Base-by-base conservation (phyloP, 2,329 filamentous ascomycete genomes). In the Colletotrichum neosansevieriae region DNA sequence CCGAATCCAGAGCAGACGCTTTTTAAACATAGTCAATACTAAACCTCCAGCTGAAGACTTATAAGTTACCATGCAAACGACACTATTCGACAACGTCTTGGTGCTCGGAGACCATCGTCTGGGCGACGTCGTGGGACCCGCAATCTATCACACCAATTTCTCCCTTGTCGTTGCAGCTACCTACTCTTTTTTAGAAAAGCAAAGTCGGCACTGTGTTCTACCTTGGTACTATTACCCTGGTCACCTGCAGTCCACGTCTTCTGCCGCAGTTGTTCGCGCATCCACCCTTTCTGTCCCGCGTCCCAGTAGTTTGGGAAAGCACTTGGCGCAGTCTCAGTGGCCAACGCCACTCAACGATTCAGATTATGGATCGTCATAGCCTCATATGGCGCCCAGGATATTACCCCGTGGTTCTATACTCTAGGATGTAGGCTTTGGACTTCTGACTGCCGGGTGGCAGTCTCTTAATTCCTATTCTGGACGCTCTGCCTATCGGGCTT, bases 291-390 rank as follows among this genome's bases (percentile, higher is more conserved):
- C 36, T 13, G 19, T 34, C 15, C 17, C 60, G 19, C 42, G 24
- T 63, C 38, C 61, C 61, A 32, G 32, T 66, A 13, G 36, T 47
- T 19, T 58, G 54, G 38, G 19, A 40, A 24, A 34, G 24, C 40
- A 59, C 3, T 19, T 40, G 32, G 13, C 19, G 54, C 53, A 17
- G 54, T n/a, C 21, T 6, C 34, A 56, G 15, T 34, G 40, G 49
- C 11, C 50, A 59, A 47, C 63, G 62, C 62, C 66, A 69, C 40
- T 50, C 29, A 21, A 40, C 17, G 36, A 9, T 15, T 56, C 2
- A 47, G 15, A 67, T 7, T 49, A 49, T 56, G 44, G 47, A 32
- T 62, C 17, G 17, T 19, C 24, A 40, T 42, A 61, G 40, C 15
- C 62, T 54, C 29, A 40, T 7, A 19, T 36, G 15, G 29, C 21